phyloP scores from a whole-genome alignment of 768 basidiomycete species.

The Suillus alpinus region DNA sequence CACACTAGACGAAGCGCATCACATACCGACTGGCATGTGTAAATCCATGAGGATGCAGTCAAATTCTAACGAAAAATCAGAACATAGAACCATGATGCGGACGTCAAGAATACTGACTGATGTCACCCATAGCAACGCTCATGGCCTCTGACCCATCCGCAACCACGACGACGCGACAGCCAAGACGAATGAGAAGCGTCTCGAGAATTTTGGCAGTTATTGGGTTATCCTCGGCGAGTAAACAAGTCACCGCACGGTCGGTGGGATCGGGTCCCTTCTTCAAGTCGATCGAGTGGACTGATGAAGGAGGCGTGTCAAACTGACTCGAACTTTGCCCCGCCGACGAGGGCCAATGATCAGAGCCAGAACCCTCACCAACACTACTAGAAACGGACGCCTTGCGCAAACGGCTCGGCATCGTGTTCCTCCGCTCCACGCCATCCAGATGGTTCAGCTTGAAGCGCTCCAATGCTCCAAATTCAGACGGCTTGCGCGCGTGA shows the following conservation, averaged over 20 bases:
- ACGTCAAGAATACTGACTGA: conserved; percentile 60
- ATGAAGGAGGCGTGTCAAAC: conserved; percentile 67
- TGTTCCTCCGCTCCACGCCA: conserved; percentile 70
- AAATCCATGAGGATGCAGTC: conserved; percentile 95
- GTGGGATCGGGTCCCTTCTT: conserved; percentile 72
- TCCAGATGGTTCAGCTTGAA: conserved; percentile 85
- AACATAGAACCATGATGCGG: background rate
- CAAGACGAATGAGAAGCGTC: conserved; percentile 88
- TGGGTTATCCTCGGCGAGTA: conserved; percentile 97
- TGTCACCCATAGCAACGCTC: conserved; percentile 95
- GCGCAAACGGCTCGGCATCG: conserved; percentile 84
- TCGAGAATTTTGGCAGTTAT: conserved; percentile 98
- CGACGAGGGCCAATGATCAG: conserved; percentile 68
- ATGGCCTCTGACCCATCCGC: conserved; percentile 96
- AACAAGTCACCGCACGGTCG: conserved; percentile 88
- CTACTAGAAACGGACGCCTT: conserved; percentile 87
- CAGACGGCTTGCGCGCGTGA: conserved; percentile 85
- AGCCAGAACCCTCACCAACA: conserved; percentile 73
- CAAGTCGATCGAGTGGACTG: conserved; percentile 81
- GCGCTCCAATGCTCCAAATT: conserved; percentile 82
- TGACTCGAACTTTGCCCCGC: conserved; percentile 51
- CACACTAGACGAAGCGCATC: background rate
- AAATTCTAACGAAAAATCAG: conserved; percentile 61
- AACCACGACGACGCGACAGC: conserved; percentile 94
- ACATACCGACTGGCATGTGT: conserved; percentile 90